A percentile compares a stretch with the other conserved stretches of the same genome.
Conservation (phyloP, 495 filamentous ascomycete species). For the Penicillium tannophilum region DNA sequence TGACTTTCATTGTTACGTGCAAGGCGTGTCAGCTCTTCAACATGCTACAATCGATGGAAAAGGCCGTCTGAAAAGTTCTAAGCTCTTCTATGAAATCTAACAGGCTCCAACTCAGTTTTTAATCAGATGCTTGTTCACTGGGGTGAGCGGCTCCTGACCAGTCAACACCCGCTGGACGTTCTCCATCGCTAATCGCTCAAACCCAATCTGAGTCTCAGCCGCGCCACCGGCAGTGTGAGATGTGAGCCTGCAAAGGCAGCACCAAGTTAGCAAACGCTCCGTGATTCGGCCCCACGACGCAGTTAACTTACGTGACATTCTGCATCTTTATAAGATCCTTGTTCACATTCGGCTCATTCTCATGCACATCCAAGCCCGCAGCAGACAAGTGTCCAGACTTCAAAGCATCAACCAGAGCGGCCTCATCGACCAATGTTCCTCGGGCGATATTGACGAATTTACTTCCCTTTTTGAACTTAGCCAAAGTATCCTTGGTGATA, state of each 20-base stretch:
- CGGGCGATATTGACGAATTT: conserved; percentile 20
- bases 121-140: conserved; percentile 16
- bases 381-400: conserved; percentile 18
- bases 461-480: conserved; percentile 17
- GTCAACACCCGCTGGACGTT: conserved; percentile 19
- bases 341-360: conserved; percentile 18
- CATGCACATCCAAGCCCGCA: conserved; percentile 16
- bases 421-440: conserved; percentile 14
- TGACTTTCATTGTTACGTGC: background rate
- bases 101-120: background rate
- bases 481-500: conserved; percentile 16
- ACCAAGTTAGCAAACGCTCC: background rate
- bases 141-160: conserved; percentile 15
- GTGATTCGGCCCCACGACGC: background rate
- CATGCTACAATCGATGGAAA: background rate
- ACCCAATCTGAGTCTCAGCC: conserved; percentile 18
- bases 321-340: conserved; percentile 12
- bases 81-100: background rate
- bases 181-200: conserved; percentile 19
- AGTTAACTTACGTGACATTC: conserved; percentile 17
- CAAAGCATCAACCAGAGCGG: conserved; percentile 15
- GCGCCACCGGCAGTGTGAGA: conserved; percentile 20
- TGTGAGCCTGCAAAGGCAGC: conserved; percentile 6
- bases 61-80: background rate
- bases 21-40: background rate